A percentile compares a stretch with the other conserved stretches of the same genome.
Conservation (phyloP, 495 filamentous ascomycete genomes). For the Aspergillus panamensis region DNA sequence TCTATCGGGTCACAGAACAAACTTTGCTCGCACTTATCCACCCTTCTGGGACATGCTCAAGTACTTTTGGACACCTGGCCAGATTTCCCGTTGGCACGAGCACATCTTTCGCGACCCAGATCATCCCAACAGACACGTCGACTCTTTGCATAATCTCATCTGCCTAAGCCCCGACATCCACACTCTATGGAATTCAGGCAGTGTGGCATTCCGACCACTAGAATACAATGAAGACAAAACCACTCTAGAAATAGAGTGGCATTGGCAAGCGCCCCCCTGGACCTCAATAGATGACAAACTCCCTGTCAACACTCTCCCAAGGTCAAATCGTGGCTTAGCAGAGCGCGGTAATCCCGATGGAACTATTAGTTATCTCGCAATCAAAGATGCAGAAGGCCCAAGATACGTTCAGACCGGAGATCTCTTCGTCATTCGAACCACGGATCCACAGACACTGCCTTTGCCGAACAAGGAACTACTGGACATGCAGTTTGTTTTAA, state of each 20-base stretch:
- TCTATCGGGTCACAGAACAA: background rate
- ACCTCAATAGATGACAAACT: background rate
- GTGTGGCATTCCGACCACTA: background rate
- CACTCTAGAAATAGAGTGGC: background rate
- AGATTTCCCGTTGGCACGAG: background rate
- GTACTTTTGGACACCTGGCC: slow-evolving; percentile 5
- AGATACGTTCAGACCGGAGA: background rate
- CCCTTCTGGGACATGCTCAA: slow-evolving; percentile 7
- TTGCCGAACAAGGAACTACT: background rate
- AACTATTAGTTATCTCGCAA: too few relatives aligned
- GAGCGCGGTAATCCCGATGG: background rate
- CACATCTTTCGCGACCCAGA: background rate
- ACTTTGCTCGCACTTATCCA: background rate
- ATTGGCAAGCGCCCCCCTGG: slow-evolving; percentile 1
- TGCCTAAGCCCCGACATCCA: background rate
- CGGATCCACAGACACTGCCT: background rate
- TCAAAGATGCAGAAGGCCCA: background rate
- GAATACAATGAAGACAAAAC: slow-evolving; percentile 1
- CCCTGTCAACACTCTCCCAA: background rate
- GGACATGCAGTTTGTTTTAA: background rate
- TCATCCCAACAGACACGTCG: background rate
- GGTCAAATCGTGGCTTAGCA: background rate
- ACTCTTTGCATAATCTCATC: background rate
- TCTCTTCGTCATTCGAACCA: background rate
- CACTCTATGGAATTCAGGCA: background rate